Evolutionary conservation across 1,284 basidiomycete genomes (phyloP).

Genomic region (Leccinum subrobustum): DNA sequence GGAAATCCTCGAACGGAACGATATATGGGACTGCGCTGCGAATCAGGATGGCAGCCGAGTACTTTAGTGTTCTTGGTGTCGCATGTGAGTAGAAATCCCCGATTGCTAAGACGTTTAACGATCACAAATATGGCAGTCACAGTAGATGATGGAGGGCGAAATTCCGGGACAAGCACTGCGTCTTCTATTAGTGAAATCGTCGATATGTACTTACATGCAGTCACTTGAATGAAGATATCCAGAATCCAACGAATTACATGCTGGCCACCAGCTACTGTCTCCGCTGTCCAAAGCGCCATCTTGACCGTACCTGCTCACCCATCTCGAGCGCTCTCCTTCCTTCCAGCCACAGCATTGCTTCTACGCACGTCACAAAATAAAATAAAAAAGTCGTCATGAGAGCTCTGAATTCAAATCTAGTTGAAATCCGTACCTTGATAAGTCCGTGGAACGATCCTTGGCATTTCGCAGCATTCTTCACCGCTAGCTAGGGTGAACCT

Average conservation of each 20-base stretch:
- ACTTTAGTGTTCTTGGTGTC: too few species aligned
- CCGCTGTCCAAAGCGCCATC: conserved; percentile 18
- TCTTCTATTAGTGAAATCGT: too few species aligned
- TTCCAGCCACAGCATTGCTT: conserved; percentile 83
- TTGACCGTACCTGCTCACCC: conserved; percentile 53
- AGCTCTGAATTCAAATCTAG: background rate
- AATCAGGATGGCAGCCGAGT: too few species aligned
- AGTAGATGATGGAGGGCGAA: too few species aligned
- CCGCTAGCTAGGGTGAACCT: conserved; percentile 64
- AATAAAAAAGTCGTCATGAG: background rate
- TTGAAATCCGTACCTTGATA: conserved; percentile 51
- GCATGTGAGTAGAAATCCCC: too few species aligned
- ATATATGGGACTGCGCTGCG: too few species aligned
- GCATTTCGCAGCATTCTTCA: conserved; percentile 40
- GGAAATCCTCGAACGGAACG: too few species aligned
- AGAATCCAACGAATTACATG: background rate
- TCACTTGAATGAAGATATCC: background rate
- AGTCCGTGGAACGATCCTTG: conserved; percentile 68
- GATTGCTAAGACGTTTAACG: too few species aligned
- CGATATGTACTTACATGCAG: background rate
- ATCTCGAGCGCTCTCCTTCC: conserved; percentile 67
- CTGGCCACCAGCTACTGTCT: background rate
- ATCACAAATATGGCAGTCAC: too few species aligned
- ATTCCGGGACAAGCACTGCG: too few species aligned
- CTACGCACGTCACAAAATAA: conserved; percentile 34